Conservation (phyloP, 2,329 filamentous ascomycete species). For the Fusarium nelsonii region DNA sequence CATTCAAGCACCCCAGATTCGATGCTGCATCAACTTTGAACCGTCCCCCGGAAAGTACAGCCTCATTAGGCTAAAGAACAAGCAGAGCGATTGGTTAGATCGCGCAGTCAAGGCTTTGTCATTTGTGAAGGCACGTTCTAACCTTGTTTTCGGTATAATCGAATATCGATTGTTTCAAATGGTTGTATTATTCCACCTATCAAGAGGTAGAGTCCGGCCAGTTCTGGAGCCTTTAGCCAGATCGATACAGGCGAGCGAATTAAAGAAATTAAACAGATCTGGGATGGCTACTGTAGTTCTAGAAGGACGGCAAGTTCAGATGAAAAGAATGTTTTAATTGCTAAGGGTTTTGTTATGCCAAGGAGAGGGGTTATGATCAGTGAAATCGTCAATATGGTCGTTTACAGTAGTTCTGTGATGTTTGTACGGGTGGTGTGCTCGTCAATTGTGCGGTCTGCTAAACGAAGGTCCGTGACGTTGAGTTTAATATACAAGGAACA, state of each 20-base stretch:
- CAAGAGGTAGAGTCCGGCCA: background rate
- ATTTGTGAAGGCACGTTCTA: slow-evolving; percentile 1
- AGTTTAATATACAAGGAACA: background rate
- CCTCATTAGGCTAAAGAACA: slow-evolving; percentile 17
- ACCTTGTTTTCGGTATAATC: background rate
- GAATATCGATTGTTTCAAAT: slow-evolving; percentile 5
- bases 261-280: slow-evolving; percentile 12
- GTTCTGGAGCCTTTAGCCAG: slow-evolving; percentile 3
- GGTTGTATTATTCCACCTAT: slow-evolving; percentile 14
- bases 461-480: background rate
- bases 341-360: slow-evolving; percentile 4
- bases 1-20: slow-evolving; percentile 23
- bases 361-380: background rate
- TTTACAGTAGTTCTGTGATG: background rate
- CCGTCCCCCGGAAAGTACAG: slow-evolving; percentile 13
- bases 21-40: background rate
- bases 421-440: background rate
- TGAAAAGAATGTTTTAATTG: background rate
- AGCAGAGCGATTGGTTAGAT: slow-evolving; percentile 4
- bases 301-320: background rate
- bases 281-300: slow-evolving; percentile 1
- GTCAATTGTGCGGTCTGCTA: background rate
- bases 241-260: slow-evolving; percentile 27
- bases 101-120: background rate
- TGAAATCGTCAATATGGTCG: background rate